Base-by-base conservation (phyloP, 257 asterid species). In the Gentiana macrophylla region DNA sequence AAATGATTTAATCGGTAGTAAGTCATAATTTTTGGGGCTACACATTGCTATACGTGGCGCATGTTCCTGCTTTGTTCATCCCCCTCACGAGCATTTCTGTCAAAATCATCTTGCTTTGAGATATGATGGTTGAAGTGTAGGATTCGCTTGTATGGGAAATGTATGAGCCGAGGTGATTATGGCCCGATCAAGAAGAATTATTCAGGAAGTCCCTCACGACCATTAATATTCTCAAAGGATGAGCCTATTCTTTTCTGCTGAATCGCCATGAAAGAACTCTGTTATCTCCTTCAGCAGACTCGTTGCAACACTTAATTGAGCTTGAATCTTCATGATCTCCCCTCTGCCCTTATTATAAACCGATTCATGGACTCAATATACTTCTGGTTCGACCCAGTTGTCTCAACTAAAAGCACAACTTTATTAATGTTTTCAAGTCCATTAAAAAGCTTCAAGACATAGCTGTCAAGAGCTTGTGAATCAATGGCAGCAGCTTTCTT, bases 161-260 rank as follows among this genome's bases (percentile, higher is more conserved):
- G 49, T 64, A 44, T 70, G 58, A 1, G 64, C 75, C 2, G 71
- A 59, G 37, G 59, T 53, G 24, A 70, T 48, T 8, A 35, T 32
- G 5, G 52, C 98, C 11, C 94, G 89, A 49, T 88, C 98, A 56
- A 92, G 72, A 54, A 79, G 24, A 24, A 24, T 24, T 71, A 1
- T 75, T 67, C 15, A 92, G 62, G 69, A 92, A 92, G 65, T 92
- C 98, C 24, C 95, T 74, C 13, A 92, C 98, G 59, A 88, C 95
- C 88, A 78, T 72, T 73, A 92, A 92, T 67, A 92, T 92, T 57
- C 97, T 73, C 53, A 92, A 77, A n/a, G 95, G 97, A 62, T 88
- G 97, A 76, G 97, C 94, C 52, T 88, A 97, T 65, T 70, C 71
- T 54, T 62, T 64, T 12, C 24, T 11, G 67, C 63, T 33, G 75